Evolutionary conservation across 495 filamentous ascomycete species (phyloP).

Genomic region (Lasiosphaeria ovina): DNA sequence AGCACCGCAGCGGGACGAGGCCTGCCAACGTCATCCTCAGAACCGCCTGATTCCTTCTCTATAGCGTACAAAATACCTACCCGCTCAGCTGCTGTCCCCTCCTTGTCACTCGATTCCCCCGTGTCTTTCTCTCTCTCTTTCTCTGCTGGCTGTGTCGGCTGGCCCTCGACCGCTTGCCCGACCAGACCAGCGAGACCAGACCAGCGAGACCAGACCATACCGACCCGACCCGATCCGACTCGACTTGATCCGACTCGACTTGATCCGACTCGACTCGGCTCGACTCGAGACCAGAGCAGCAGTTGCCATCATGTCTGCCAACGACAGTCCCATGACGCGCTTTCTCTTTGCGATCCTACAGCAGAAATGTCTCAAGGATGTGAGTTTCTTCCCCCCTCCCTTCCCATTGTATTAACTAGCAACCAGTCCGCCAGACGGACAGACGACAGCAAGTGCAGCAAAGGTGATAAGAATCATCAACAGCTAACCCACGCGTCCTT

Average conservation of each 20-base stretch:
- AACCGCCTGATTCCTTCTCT: no score
- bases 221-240: no score
- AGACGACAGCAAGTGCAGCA: no score
- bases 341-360: constrained; percentile 76
- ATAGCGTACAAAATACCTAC: no score
- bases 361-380: constrained; percentile 71
- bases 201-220: neutral
- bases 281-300: constrained; percentile 8
- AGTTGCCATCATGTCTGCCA: constrained; percentile 41
- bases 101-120: constrained; percentile 4
- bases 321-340: constrained; percentile 52
- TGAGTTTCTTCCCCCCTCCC: constrained; percentile 37
- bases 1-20: constrained; percentile 11
- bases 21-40: constrained; percentile 20
- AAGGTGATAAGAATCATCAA: neutral
- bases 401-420: neutral
- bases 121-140: constrained; percentile 7
- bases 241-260: no score
- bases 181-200: neutral
- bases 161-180: constrained; percentile 19
- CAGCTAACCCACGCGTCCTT: constrained; percentile 3
- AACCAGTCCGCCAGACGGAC: neutral
- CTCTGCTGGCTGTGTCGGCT: constrained; percentile 22
- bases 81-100: constrained; percentile 1
- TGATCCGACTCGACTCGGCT: no score